Percentiles rank a stretch among this genome's conserved stretches.
Evolutionary conservation across 106 monocot species (phyloP).

Genomic region (Dendrobium huoshanense): DNA sequence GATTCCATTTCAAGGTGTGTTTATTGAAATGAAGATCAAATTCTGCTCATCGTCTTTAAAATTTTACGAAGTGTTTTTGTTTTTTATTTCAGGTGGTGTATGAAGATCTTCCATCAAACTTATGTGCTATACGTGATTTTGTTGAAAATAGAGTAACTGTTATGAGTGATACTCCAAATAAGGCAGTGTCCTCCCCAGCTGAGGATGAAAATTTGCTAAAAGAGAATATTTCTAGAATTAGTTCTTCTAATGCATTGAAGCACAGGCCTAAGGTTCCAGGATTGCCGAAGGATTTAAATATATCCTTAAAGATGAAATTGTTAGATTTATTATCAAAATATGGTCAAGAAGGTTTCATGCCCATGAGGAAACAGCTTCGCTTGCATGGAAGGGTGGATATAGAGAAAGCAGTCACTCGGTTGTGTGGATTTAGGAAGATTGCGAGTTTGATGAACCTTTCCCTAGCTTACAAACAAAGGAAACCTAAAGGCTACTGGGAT

Average conservation of each 20-base stretch:
- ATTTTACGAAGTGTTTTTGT: slow-evolving; percentile 6
- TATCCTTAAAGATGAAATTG: slow-evolving; percentile 80
- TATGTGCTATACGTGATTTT: slow-evolving; percentile 89
- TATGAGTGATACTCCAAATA: slow-evolving; percentile 7
- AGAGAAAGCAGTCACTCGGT: slow-evolving; percentile 85
- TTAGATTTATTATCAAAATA: slow-evolving; percentile 52
- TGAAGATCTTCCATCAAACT: slow-evolving; percentile 93
- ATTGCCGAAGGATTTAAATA: slow-evolving; percentile 70
- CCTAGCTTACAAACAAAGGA: slow-evolving; percentile 85
- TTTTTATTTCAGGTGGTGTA: slow-evolving; percentile 66
- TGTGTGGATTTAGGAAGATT: slow-evolving; percentile 90
- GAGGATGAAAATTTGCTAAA: slow-evolving; percentile 10
- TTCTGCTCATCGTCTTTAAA: slow-evolving; percentile 7
- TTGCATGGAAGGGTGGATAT: slow-evolving; percentile 89
- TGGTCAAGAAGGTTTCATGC: slow-evolving; percentile 96
- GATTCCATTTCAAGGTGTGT: too few species aligned
- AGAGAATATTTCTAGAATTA: slow-evolving; percentile 16
- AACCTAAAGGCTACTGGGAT: slow-evolving; percentile 97
- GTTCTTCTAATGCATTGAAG: slow-evolving; percentile 18
- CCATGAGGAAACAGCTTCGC: slow-evolving; percentile 93
- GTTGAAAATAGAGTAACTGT: slow-evolving; percentile 43
- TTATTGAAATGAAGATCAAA: background rate
- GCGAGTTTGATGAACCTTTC: slow-evolving; percentile 76
- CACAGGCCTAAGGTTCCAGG: slow-evolving; percentile 84
- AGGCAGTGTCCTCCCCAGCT: background rate